Percentiles rank a stretch among this genome's conserved stretches.
These are phyloP conservation scores for Talaromyces sp. DNA, from an alignment of 2,329 filamentous ascomycete genomes.

Conservation along the genomic window DNA sequence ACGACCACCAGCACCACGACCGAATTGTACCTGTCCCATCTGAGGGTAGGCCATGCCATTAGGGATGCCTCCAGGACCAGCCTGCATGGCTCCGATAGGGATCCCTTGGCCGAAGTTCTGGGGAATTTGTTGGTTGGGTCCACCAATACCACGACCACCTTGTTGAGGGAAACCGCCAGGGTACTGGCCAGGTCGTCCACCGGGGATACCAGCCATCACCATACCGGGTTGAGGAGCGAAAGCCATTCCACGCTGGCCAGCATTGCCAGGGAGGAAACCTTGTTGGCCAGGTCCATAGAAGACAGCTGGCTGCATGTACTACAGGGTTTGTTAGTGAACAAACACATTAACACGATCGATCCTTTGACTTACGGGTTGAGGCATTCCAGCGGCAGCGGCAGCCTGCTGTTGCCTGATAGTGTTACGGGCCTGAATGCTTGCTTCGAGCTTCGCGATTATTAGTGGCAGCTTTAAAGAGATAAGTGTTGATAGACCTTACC, in stretches of 20 bases:
- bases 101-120: constrained; percentile 76
- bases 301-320: constrained; percentile 84
- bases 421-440: constrained; percentile 98
- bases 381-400: constrained; percentile 83
- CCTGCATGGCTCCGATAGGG: constrained; percentile 54
- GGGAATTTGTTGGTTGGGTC: constrained; percentile 74
- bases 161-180: constrained; percentile 76
- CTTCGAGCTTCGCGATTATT: constrained; percentile 64
- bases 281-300: constrained; percentile 77
- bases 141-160: constrained; percentile 77
- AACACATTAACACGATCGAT: neutral
- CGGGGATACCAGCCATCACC: constrained; percentile 66
- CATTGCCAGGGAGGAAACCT: constrained; percentile 53
- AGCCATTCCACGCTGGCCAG: constrained; percentile 58
- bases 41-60: constrained; percentile 77
- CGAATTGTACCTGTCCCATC: constrained; percentile 74
- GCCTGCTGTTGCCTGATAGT: constrained; percentile 98
- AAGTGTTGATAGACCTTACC: constrained; percentile 25
- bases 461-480: constrained; percentile 2
- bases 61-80: constrained; percentile 64
- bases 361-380: constrained; percentile 51
- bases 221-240: constrained; percentile 55
- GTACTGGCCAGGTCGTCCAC: constrained; percentile 81
- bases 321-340: constrained; percentile 20
- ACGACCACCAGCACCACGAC: constrained; percentile 65